These are phyloP conservation scores for Apiospora saccharicola DNA, from an alignment of 2,329 filamentous ascomycete species.

Conservation along the genomic window DNA sequence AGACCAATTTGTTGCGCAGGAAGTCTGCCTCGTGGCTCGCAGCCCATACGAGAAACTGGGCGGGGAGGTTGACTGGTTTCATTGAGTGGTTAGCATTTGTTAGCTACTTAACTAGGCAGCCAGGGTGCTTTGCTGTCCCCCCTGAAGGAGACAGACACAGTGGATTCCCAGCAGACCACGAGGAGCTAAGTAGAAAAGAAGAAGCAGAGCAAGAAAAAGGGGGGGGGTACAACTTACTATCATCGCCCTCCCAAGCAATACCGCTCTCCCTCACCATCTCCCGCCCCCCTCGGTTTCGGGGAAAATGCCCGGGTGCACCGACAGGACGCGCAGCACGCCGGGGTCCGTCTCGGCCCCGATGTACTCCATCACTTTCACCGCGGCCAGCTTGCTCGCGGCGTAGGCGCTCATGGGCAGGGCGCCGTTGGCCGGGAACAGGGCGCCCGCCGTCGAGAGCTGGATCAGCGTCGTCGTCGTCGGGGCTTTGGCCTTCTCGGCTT, in stretches of 20 bases:
- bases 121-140: not conserved
- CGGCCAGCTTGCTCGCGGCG: conserved; percentile 39
- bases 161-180: not conserved
- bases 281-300: conserved; percentile 31
- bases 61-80: conserved; percentile 29
- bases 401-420: conserved; percentile 50
- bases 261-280: conserved; percentile 33
- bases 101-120: not conserved
- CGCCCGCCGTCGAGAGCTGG: conserved; percentile 32
- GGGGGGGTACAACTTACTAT: conserved; percentile 31
- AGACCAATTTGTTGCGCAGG: conserved; percentile 47
- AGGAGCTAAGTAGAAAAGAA: too few relatives aligned
- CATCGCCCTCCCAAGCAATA: conserved; percentile 33
- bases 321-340: conserved; percentile 29
- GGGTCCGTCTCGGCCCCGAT: conserved; percentile 35
- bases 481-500: too few relatives aligned
- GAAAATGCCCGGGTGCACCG: conserved; percentile 34
- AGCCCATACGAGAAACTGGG: conserved; percentile 31
- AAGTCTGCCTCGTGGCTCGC: conserved; percentile 32
- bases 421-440: conserved; percentile 41
- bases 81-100: not conserved
- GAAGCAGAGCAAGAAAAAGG: too few relatives aligned
- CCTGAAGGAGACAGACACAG: not conserved
- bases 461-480: conserved; percentile 24
- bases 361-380: conserved; percentile 35